These are phyloP conservation scores for Fusarium albosuccineum DNA, from an alignment of 2,329 filamentous ascomycete species.

Conservation along the genomic window DNA sequence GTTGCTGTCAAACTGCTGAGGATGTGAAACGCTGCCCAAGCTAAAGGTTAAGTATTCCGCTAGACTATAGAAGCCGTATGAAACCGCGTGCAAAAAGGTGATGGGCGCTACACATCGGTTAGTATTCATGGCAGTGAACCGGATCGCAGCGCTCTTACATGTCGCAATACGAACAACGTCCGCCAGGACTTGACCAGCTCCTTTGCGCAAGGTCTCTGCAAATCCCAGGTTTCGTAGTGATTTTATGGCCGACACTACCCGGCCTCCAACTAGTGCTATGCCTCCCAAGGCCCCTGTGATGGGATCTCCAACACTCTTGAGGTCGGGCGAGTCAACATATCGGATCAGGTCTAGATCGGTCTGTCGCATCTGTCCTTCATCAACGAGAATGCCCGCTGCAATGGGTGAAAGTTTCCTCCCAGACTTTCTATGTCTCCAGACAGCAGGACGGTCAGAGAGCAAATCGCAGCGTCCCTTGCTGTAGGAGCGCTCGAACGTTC, in stretches of 20 bases:
- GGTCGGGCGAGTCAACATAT: not conserved
- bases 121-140: not conserved
- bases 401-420: not conserved
- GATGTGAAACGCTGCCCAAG: not conserved
- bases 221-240: not conserved
- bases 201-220: not conserved
- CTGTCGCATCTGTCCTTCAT: not conserved
- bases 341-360: not conserved
- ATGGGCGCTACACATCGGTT: not conserved
- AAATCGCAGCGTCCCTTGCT: not conserved
- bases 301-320: not conserved
- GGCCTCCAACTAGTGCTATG: not conserved
- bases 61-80: not conserved
- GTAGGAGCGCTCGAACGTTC: not conserved
- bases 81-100: not conserved
- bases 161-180: not conserved
- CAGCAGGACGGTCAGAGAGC: not conserved
- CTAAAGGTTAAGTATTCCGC: not conserved
- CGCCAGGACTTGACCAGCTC: not conserved
- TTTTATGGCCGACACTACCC: not conserved
- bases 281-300: not conserved
- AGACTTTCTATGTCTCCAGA: not conserved
- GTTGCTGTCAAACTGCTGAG: constrained; percentile 8
- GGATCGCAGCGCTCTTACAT: not conserved
- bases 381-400: not conserved